Base-by-base conservation (phyloP, 306 rosid genomes). In the Lithocarpus polystachyus region DNA sequence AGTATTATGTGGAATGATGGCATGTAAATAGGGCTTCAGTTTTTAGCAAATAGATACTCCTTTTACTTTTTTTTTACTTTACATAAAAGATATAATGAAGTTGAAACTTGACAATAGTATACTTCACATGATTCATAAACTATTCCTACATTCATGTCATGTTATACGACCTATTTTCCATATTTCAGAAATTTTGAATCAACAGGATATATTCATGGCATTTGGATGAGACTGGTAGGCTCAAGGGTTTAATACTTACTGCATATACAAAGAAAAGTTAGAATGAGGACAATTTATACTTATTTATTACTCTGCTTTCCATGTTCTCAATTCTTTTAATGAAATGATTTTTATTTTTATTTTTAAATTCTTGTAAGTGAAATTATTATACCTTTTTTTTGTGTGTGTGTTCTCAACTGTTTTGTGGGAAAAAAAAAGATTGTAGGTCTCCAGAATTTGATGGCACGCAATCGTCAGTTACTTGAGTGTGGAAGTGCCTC, bases 381-480 rank as follows among this genome's bases (percentile, higher is more conserved):
- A 13, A 62, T 62, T 4, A 28, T 12, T 26, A 9, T 5, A 28
- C 12, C 10, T 4, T 51, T 72, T 28, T 3, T 68, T 9, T 54
- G 6, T 53, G 1, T 40, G 5, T 35, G 26, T 53, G 1, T 68
- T 56, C 48, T 2, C 24, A 29, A 4, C 14, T 1, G 1, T 18
- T 55, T 29, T 40, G 69, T 40, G 8, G 7, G 15, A 13, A 33
- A 15, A 15, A 59, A 52, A 22, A 76, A 80, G 87, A 33, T 76
- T 74, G 82, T 56, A 68, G 84, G 74, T 67, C 68, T 80, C 68
- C 56, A 80, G 60, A 56, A 22, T 65, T 77, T 84, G 84, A 56
- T 80, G 73, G 18, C 29, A n/a, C 82, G 77, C 53, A 84, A 84
- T 60, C 71, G 81, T 78, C 79, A 73, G 75, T 73, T 80, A 73